Base-by-base conservation (phyloP, 2,329 filamentous ascomycete species). In the Teratosphaeriaceae sp. region DNA sequence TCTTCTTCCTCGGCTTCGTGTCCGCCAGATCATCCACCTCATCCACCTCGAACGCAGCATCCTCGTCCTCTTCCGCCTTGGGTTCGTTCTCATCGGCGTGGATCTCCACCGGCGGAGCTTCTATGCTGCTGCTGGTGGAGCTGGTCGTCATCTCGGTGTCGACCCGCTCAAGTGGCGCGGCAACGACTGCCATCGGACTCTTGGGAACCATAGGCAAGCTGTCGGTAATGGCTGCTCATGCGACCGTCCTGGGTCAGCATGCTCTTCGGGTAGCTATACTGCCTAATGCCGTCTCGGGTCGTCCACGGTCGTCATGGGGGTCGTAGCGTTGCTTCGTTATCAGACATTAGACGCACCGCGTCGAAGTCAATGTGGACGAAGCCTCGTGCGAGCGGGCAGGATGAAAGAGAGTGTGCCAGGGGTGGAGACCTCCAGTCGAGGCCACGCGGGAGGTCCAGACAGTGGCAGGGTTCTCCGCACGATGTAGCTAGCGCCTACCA, bases 1-100 rank as follows among this genome's bases (percentile, higher is more conserved):
- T 51, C 54, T 59, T 62, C 55, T 62, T 63, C 49, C 54, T 55
- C 37, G 54, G 54, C 33, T 55, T 56, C 21, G 40, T 22, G 20
- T 54, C 53, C 18, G 50, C 36, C 26, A 49, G 12, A 9, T 56
- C 52, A 42, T 57, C 53, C 31, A 46, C 39, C 39, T 57, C 54
- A 26, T 31, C 31, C 9, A 34, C 9, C 43, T 57, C 41, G 20
- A 22, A 46, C 13, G 46, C 44, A 24, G 44, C 44, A 29, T 47
- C 47, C 12, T 30, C 42, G n/a, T 45, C 45, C n/a, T 39, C 46
- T 18, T 43, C 46, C 3, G 9, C 31, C 30, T 42, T 24, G 3
- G 12, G 13, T 19, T 6, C 19, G 9, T 35, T 20, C 24, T 42
- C 40, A 13, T 33, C 42, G 18, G 36, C 15, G 18, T 15, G 35